phyloP scores from a whole-genome alignment of 2,329 filamentous ascomycete species.

The Metarhizium rileyi region DNA sequence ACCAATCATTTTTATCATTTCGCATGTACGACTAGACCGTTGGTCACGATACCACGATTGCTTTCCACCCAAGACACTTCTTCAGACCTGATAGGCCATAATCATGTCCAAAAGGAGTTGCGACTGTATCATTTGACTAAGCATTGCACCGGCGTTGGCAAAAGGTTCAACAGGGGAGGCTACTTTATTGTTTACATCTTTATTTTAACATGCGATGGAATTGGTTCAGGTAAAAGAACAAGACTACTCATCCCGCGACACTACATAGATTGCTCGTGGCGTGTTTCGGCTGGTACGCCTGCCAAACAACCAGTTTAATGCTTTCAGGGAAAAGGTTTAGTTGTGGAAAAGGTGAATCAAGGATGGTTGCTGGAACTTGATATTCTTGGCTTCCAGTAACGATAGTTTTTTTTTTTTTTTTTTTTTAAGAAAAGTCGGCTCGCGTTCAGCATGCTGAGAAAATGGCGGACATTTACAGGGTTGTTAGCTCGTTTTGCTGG shows the following conservation, averaged over 20 bases:
- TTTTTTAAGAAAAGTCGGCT: neutral
- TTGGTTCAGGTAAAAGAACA: slow-evolving; percentile 24
- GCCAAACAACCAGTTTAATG: slow-evolving; percentile 18
- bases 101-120: slow-evolving; percentile 9
- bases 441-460: neutral
- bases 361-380: slow-evolving; percentile 1
- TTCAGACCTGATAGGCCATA: slow-evolving; percentile 16
- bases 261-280: slow-evolving; percentile 30
- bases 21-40: slow-evolving; percentile 31
- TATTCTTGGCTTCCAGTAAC: neutral
- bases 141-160: slow-evolving; percentile 52
- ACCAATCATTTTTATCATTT: slow-evolving; percentile 14
- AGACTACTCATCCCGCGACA: slow-evolving; percentile 29
- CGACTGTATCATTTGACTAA: slow-evolving; percentile 30
- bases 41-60: slow-evolving; percentile 39
- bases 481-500: neutral
- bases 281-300: slow-evolving; percentile 8
- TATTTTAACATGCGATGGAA: slow-evolving; percentile 14
- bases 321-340: slow-evolving; percentile 16
- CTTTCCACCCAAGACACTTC: slow-evolving; percentile 14
- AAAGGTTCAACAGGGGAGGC: slow-evolving; percentile 22
- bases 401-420: neutral
- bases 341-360: slow-evolving; percentile 8
- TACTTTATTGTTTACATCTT: slow-evolving; percentile 15
- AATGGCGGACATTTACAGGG: slow-evolving; percentile 1